These are phyloP conservation scores for Glebionis coronaria DNA, from an alignment of 129 eudicot genomes.

Conservation along the genomic window DNA sequence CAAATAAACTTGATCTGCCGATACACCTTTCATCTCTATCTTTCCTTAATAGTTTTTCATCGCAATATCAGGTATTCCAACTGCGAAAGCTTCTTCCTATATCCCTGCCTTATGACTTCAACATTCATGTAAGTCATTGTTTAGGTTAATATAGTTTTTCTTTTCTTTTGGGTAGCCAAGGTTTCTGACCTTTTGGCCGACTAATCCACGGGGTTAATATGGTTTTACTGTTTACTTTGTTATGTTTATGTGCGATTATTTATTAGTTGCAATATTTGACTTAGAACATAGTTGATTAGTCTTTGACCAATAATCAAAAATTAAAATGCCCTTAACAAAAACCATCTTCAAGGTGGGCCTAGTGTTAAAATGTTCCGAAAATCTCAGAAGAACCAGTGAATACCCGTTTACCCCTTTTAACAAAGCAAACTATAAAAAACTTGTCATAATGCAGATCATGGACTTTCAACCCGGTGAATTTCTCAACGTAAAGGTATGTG, in stretches of 20 bases:
- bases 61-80: slow-evolving; percentile 58
- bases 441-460: slow-evolving; percentile 69
- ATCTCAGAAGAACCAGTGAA: background rate
- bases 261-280: slow-evolving; percentile 7
- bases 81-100: slow-evolving; percentile 97
- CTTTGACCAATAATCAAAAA: slow-evolving; percentile 6
- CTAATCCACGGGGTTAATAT: background rate
- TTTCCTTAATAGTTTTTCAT: background rate
- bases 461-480: slow-evolving; percentile 98
- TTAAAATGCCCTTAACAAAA: background rate
- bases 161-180: too few relatives aligned
- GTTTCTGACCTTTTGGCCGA: too few relatives aligned
- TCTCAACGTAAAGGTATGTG: slow-evolving; percentile 86
- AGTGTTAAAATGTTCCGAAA: background rate
- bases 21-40: background rate
- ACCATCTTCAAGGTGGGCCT: background rate
- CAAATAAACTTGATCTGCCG: too few relatives aligned
- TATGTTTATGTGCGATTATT: background rate
- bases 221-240: background rate
- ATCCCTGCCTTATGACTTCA: slow-evolving; percentile 82
- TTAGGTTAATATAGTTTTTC: background rate
- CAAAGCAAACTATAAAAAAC: background rate
- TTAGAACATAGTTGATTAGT: background rate
- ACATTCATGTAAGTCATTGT: slow-evolving; percentile 75
- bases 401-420: too few relatives aligned